These are phyloP conservation scores for Trichothecium roseum DNA, from an alignment of 2,329 filamentous ascomycete genomes.

Conservation along the genomic window DNA sequence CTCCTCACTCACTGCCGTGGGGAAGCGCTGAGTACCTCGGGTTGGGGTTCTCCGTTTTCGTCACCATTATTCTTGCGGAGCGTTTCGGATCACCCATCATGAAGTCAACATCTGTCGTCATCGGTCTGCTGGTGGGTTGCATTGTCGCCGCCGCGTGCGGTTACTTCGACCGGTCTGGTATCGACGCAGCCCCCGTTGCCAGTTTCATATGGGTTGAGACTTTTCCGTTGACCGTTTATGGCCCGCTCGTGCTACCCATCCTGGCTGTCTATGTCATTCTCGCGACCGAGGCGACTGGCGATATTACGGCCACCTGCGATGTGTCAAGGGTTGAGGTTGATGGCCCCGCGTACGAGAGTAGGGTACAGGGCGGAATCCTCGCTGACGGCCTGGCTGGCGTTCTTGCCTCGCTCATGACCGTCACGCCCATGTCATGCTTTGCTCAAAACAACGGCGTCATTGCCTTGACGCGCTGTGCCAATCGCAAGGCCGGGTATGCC, in stretches of 20 bases:
- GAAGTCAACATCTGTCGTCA: conserved; percentile 68
- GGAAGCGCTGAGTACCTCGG: conserved; percentile 68
- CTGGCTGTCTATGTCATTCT: conserved; percentile 62
- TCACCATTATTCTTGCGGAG: conserved; percentile 71
- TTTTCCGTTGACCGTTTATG: conserved; percentile 62
- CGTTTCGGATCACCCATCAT: conserved; percentile 75
- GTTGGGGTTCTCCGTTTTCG: conserved; percentile 70
- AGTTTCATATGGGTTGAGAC: conserved; percentile 75
- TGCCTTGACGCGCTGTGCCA: conserved; percentile 70
- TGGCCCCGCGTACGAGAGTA: conserved; percentile 60
- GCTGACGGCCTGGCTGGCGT: conserved; percentile 70
- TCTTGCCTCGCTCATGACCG: conserved; percentile 66
- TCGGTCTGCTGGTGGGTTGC: conserved; percentile 65
- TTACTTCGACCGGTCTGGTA: conserved; percentile 66
- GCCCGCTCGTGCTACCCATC: conserved; percentile 61
- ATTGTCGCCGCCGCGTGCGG: conserved; percentile 69
- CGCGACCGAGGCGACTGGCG: conserved; percentile 70
- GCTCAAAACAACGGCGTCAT: conserved; percentile 83
- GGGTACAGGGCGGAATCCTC: conserved; percentile 69
- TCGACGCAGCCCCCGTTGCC: conserved; percentile 58
- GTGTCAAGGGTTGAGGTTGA: conserved; percentile 67
- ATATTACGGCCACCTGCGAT: conserved; percentile 73
- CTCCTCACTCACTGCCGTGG: conserved; percentile 66
- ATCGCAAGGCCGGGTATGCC: conserved; percentile 69
- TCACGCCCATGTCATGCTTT: conserved; percentile 71